Evolutionary conservation across 139 green algal genomes (phyloP), one percentile per base, ranked within the genome.

Genomic region (Picochlorum sp.): DNA sequence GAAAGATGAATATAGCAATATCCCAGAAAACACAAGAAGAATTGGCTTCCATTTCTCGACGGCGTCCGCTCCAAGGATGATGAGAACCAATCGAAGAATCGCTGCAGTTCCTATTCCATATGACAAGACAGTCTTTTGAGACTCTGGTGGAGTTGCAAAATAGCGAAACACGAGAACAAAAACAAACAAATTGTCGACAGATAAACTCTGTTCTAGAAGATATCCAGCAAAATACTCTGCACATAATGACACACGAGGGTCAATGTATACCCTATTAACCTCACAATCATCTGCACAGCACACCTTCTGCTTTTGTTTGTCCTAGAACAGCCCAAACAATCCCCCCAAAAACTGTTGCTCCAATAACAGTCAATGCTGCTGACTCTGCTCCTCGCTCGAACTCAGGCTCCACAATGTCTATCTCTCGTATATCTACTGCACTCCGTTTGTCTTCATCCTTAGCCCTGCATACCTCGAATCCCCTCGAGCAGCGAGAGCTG

Each of bases 171-270:
- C 83, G 10, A 98, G 84, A 23, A 97, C 81, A 62, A 98, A 98
- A 11, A 98, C 92, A 78, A 98, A 96, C 26, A 98, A 77, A 67
- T 98, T 98, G 83, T 98, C 92, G 5, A 98, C 85, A 4, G 80
- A 91, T 28, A 98, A 70, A 30, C 68, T 88, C 78, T 98, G 92
- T 77, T 98, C 92, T 70, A 98, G 70, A 20, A 98, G 69, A 73
- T 98, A 98, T 0, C 92, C 93, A 18, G 90, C 88, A 73, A 95
- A 96, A 61, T 86, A 97, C 49, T 86, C 75, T n/a, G 65, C 65
- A 26, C n/a, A 14, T 11, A 31, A 24, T 15, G 5, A 9, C 31
- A 54, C 20, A 21, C 3, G 9, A 47, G 34, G 34, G 8, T 9
- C 34, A 41, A 1, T 41, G 2, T 4, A 20, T 55, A 20, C 49